Evolutionary conservation across 2,329 filamentous ascomycete genomes (phyloP), one percentile per base, ranked within the genome.

Genomic region (Sporothrix dimorphospora): DNA sequence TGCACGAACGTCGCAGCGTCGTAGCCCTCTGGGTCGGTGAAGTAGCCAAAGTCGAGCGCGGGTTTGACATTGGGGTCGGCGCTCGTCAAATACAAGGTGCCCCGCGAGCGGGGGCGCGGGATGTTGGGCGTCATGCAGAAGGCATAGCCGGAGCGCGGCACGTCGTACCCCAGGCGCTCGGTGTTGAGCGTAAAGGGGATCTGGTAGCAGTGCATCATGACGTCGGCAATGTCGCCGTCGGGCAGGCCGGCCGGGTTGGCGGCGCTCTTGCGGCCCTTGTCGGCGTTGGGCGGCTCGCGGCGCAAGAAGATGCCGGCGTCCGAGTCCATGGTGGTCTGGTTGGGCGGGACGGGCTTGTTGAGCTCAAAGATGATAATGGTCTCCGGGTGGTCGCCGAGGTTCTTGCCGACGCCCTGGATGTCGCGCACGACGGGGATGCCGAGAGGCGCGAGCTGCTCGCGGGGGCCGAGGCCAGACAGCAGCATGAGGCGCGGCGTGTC

Each of bases 171-270:
- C 12, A 97, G 87, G 53, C 92, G 90, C 71, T 87, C 84, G 1
- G 94, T 97, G 86, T 97, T 97, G 76, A 94, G 89, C 74, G 91
- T 92, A 83, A 97, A 97, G 70, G 94, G 94, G 76, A 97, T 97
- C 83, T 97, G 94, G 85, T 97, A 97, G 87, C 94, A 97, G 84
- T 97, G 94, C 92, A 96, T 96, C 94, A 97, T 97, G 78, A 97
- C 83, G 79, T 97, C 94, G 75, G 92, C 92, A 71, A 92, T 90
- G 74, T 92, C 88, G 69, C 91, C 91, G 77, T 97, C 93, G 1
- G 83, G 80, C 53, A 87, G 78, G 6, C 79, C 81, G n/a, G 81
- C 78, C 19, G 85, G 84, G 75, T 85, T 86, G 75, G 86, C 85
- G 7, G 83, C 80, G 14, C 79, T 79, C 73, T 82, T 81, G 74